phyloP scores from a whole-genome alignment of 768 basidiomycete genomes.

The Boletus tomentosulus region DNA sequence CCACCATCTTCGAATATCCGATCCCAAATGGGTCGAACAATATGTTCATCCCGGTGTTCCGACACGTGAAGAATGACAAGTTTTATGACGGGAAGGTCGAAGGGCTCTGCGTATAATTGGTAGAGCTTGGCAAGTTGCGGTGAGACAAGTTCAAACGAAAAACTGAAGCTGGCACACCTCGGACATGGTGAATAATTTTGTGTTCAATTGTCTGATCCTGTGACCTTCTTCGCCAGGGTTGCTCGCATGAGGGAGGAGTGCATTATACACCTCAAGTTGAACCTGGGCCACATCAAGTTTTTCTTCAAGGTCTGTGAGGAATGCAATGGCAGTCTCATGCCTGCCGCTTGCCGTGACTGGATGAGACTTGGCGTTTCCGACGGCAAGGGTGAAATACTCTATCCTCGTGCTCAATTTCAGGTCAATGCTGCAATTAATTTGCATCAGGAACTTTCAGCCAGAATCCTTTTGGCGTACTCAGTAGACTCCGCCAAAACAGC shows the following conservation, averaged over 20 bases:
- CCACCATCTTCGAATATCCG: slow-evolving; percentile 78
- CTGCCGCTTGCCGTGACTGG: slow-evolving; percentile 71
- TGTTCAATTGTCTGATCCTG: slow-evolving; percentile 55
- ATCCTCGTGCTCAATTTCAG: slow-evolving; percentile 69
- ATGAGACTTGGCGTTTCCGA: slow-evolving; percentile 95
- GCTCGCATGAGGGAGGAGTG: slow-evolving; percentile 54
- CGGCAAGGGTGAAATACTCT: slow-evolving; percentile 90
- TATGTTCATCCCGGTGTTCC: slow-evolving; percentile 80
- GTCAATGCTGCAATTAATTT: slow-evolving; percentile 47
- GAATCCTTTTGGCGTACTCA: slow-evolving; percentile 46
- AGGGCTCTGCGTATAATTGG: slow-evolving; percentile 81
- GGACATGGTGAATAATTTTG: slow-evolving; percentile 70
- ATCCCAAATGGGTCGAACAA: slow-evolving; percentile 86
- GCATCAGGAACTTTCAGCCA: not conserved
- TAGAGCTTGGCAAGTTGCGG: slow-evolving; percentile 57
- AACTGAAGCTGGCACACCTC: slow-evolving; percentile 51
- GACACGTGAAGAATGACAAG: slow-evolving; percentile 91
- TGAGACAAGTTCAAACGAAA: slow-evolving; percentile 10
- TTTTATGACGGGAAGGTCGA: slow-evolving; percentile 78
- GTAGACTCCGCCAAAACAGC: slow-evolving; percentile 78
- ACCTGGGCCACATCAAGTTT: slow-evolving; percentile 96
- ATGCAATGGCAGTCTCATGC: slow-evolving; percentile 89
- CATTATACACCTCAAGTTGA: slow-evolving; percentile 85
- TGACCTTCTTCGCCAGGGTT: slow-evolving; percentile 61
- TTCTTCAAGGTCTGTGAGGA: slow-evolving; percentile 93